Base-by-base conservation (phyloP, 768 basidiomycete genomes). In the Cystofilobasidium macerans region DNA sequence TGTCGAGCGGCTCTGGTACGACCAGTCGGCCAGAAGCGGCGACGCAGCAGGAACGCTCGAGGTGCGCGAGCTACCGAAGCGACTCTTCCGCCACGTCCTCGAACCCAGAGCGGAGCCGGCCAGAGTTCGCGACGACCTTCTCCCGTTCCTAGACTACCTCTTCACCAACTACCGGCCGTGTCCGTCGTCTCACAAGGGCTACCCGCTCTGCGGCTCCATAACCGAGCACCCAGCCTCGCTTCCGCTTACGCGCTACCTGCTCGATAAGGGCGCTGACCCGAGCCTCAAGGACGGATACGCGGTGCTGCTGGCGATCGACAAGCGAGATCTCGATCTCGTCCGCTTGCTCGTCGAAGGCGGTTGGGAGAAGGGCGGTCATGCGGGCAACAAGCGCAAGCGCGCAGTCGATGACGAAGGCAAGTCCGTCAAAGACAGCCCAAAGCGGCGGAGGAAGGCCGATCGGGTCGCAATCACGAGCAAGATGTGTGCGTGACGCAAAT, bases 171-270 rank as follows among this genome's bases (percentile, higher is more conserved):
- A 80, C 26, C 64, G 71, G 0, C 81, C 84, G 1, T 77, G 84
- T 35, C 72, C 80, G 16, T 83, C 93, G 74, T 82, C 87, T 11
- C 80, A 88, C 74, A 79, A 82, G 3, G 93, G 92, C 0, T 95
- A 92, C 72, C 85, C 86, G 0, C 82, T 95, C 45, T 84, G 84
- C 20, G 84, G 82, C 69, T 89, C 92, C 1, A 87, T 90, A 1
- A 79, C 85, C 42, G 56, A 56, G 13, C 61, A 62, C 43, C 67
- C 67, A 20, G 16, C 26, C 13, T 68, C 67, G 22, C 26, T 80
- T 1, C 83, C 85, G 3, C 81, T 95, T 11, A 78, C 91, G 1
- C 77, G 75, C 28, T 85, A 88, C 70, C 80, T 97, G 20, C 82
- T 95, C 57, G 77, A 78, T 3, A 78, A 84, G 24, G 86, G 84